Percentiles rank a stretch among this genome's conserved stretches.
phyloP scores from a whole-genome alignment of 1,284 basidiomycete species.

The Sphaerobolus stellatus region DNA sequence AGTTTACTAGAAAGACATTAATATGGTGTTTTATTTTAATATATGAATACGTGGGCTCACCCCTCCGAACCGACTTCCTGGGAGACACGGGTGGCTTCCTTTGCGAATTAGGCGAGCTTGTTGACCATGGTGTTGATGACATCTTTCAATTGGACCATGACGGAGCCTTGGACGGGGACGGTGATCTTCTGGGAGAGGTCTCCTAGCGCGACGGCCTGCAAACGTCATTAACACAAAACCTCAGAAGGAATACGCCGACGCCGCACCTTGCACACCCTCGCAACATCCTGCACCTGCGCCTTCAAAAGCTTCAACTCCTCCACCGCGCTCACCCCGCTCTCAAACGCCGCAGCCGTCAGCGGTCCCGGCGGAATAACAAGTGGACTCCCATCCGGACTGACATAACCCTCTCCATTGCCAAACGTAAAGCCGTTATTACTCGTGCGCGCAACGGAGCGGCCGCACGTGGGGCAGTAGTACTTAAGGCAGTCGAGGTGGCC shows the following conservation, averaged over 20 bases:
- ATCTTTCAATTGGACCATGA: constrained; percentile 97
- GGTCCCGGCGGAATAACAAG: constrained; percentile 55
- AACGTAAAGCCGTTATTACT: not conserved
- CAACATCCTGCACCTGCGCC: constrained; percentile 88
- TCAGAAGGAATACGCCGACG: constrained; percentile 22
- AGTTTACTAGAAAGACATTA: constrained; percentile 58
- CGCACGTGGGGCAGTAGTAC: not conserved
- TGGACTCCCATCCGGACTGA: constrained; percentile 37
- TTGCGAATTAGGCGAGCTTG: constrained; percentile 77
- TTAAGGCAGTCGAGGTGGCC: no score
- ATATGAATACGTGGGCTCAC: constrained; percentile 35
- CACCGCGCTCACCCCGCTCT: constrained; percentile 64
- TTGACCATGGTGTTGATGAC: constrained; percentile 96
- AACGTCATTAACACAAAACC: constrained; percentile 52
- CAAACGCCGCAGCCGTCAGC: constrained; percentile 55
- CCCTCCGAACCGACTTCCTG: constrained; percentile 93
- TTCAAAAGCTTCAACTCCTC: constrained; percentile 82
- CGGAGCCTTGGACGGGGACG: constrained; percentile 91
- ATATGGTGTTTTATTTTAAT: not conserved
- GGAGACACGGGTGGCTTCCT: constrained; percentile 83
- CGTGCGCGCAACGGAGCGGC: not conserved
- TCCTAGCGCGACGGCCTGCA: constrained; percentile 83
- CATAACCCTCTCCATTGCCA: not conserved
- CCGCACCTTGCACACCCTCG: constrained; percentile 79
- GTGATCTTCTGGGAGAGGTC: constrained; percentile 96